A percentile compares a stretch with the other conserved stretches of the same genome.
phyloP scores from a whole-genome alignment of 352 stramenopile species.

The Globisporangium alternatum region DNA sequence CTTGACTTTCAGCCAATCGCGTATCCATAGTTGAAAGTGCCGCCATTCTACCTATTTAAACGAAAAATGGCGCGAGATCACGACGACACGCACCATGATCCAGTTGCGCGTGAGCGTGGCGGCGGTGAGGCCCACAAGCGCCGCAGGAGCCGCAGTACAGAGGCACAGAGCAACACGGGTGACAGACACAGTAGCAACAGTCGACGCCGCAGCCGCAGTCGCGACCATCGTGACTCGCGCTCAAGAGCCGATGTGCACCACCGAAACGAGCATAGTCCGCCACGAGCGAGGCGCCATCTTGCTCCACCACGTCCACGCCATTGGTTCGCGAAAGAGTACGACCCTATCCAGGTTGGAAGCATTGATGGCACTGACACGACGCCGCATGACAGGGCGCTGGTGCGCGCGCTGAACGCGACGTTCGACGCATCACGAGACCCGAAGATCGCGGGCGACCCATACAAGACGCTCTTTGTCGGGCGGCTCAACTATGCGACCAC shows the following conservation, averaged over 20 bases:
- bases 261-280: not conserved
- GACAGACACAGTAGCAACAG: not conserved
- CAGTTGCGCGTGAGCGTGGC: not conserved
- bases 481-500: slow-evolving; percentile 57
- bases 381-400: slow-evolving; percentile 65
- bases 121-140: slow-evolving; percentile 6
- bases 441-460: slow-evolving; percentile 61
- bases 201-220: slow-evolving; percentile 8
- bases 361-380: slow-evolving; percentile 66
- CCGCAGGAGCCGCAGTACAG: slow-evolving; percentile 5
- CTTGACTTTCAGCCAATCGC: slow-evolving; percentile 1
- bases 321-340: slow-evolving; percentile 74
- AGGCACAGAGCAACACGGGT: not conserved
- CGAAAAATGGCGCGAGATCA: slow-evolving; percentile 4
- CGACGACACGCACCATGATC: not conserved
- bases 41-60: not conserved
- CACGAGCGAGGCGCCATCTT: not conserved
- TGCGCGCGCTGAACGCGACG: slow-evolving; percentile 35
- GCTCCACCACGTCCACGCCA: not conserved
- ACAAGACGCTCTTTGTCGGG: slow-evolving; percentile 69
- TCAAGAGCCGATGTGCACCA: not conserved
- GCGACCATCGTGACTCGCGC: not conserved
- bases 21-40: not conserved
- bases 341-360: slow-evolving; percentile 59
- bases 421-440: slow-evolving; percentile 60